These are phyloP conservation scores for Aspergillus sparsus DNA, from an alignment of 495 filamentous ascomycete genomes.

Conservation along the genomic window DNA sequence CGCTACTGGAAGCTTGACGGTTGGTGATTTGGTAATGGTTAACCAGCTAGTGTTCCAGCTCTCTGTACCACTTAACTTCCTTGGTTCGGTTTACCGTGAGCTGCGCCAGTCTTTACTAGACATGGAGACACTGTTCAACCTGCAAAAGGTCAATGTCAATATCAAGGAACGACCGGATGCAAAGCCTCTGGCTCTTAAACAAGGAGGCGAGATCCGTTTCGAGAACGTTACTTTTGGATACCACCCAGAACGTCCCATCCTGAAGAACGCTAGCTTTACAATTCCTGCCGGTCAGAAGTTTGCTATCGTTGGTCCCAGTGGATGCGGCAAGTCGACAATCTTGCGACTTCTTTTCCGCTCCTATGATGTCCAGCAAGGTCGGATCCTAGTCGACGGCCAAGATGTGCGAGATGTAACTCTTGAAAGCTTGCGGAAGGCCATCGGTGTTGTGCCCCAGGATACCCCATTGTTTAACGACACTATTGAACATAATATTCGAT, in stretches of 20 bases:
- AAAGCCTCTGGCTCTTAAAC: conserved; percentile 65
- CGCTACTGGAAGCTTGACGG: conserved; percentile 73
- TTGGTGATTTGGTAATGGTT: conserved; percentile 98
- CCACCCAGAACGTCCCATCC: conserved; percentile 80
- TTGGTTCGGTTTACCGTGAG: conserved; percentile 94
- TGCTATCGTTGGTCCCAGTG: conserved; percentile 91
- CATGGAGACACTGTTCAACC: conserved; percentile 98
- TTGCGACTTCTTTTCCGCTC: conserved; percentile 88
- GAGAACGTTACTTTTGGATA: conserved; percentile 97
- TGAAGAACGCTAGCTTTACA: conserved; percentile 79
- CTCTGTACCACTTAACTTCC: conserved; percentile 92
- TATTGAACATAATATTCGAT: conserved; percentile 91
- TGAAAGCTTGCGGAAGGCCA: conserved; percentile 78
- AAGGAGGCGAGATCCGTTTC: conserved; percentile 86
- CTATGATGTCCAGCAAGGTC: conserved; percentile 85
- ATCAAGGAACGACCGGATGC: conserved; percentile 76
- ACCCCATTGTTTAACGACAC: conserved; percentile 96
- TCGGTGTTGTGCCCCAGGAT: conserved; percentile 96
- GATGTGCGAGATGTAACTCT: conserved; percentile 82
- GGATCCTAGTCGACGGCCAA: conserved; percentile 90
- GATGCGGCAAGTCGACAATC: conserved; percentile 95
- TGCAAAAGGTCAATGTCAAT: conserved; percentile 95
- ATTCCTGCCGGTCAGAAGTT: conserved; percentile 96
- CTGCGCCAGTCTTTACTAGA: conserved; percentile 90
- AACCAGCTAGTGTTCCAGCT: conserved; percentile 99